phyloP scores from a whole-genome alignment of 31 red algal genomes.

The Endocladia muricata region DNA sequence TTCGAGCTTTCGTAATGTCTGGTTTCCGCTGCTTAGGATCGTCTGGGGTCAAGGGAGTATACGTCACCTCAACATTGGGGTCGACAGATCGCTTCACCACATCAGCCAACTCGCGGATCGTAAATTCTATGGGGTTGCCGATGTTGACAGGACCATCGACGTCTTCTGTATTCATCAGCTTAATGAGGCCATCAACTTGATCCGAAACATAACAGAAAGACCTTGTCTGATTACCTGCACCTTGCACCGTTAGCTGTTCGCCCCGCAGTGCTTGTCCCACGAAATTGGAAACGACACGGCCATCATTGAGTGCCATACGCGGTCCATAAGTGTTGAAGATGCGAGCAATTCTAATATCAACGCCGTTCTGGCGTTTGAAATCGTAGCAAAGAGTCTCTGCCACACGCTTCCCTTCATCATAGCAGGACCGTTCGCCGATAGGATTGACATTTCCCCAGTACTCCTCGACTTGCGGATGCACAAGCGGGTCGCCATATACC shows the following conservation, averaged over 20 bases:
- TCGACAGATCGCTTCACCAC: constrained; percentile 61
- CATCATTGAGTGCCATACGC: constrained; percentile 95
- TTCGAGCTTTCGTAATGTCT: constrained; percentile 84
- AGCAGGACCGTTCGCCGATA: constrained; percentile 90
- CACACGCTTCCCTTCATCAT: constrained; percentile 94
- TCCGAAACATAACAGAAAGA: constrained; percentile 98
- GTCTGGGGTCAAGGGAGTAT: constrained; percentile 86
- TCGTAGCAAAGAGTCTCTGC: constrained; percentile 93
- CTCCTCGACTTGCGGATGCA: constrained; percentile 87
- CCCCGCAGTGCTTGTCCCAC: constrained; percentile 84
- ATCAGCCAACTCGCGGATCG: constrained; percentile 87
- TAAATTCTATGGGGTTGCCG: constrained; percentile 96
- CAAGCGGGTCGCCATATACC: constrained; percentile 90
- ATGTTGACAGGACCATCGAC: constrained; percentile 92
- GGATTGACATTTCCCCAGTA: constrained; percentile 99
- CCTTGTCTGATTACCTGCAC: constrained; percentile 94
- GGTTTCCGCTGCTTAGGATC: constrained; percentile 96
- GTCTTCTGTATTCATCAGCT: constrained; percentile 80
- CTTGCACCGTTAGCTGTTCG: constrained; percentile 88
- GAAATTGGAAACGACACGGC: constrained; percentile 93
- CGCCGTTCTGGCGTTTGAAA: constrained; percentile 89
- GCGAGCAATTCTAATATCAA: constrained; percentile 90
- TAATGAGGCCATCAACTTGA: constrained; percentile 90
- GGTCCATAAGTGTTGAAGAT: constrained; percentile 99
- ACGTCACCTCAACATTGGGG: constrained; percentile 68